Conservation (phyloP, 495 filamentous ascomycete species). For the Aspergillus carlsbadensis region DNA sequence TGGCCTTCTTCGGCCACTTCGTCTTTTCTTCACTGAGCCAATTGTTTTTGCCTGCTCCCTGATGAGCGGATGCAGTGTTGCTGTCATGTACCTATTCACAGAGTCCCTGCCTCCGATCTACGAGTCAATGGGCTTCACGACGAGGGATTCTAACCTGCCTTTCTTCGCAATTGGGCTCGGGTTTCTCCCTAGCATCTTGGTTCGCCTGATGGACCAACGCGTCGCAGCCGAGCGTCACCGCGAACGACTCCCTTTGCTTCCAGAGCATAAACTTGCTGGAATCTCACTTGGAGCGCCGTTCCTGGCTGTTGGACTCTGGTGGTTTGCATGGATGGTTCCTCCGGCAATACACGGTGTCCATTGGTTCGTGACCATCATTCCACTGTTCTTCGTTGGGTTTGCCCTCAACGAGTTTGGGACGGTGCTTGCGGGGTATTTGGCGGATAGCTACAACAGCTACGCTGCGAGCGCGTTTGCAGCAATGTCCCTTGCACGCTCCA, state of each 20-base stretch:
- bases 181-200: conserved; percentile 38
- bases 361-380: conserved; percentile 44
- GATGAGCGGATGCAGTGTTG: conserved; percentile 11
- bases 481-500: conserved; percentile 42
- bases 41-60: conserved; percentile 31
- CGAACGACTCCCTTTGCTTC: conserved; percentile 28
- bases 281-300: conserved; percentile 46
- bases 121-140: conserved; percentile 37
- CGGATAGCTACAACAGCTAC: conserved; percentile 52
- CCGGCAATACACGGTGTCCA: conserved; percentile 26
- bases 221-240: conserved; percentile 27
- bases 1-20: conserved; percentile 34
- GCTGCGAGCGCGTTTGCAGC: conserved; percentile 52
- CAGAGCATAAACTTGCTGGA: conserved; percentile 52
- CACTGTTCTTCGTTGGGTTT: conserved; percentile 48
- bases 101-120: conserved; percentile 49
- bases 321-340: conserved; percentile 54
- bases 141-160: conserved; percentile 37
- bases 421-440: conserved; percentile 51
- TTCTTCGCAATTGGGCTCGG: conserved; percentile 49
- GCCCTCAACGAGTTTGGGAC: conserved; percentile 51
- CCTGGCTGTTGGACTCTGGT: conserved; percentile 46
- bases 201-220: conserved; percentile 41
- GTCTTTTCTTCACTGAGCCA: conserved; percentile 43
- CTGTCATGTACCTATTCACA: conserved; percentile 31